Base-by-base conservation (phyloP, 306 rosid genomes). In the Inga leiocalycina region DNA sequence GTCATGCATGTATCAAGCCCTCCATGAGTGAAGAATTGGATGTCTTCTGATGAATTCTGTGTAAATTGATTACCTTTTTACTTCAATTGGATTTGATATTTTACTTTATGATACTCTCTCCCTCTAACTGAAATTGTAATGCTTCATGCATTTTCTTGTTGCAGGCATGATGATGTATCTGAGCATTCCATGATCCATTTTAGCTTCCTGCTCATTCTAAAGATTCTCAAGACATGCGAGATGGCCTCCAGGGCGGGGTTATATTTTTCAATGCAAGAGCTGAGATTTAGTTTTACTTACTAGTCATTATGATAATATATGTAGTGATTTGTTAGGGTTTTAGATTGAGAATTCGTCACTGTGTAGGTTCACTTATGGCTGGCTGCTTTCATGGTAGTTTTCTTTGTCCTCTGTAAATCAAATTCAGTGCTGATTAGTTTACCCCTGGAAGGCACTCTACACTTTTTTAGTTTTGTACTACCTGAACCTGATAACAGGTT, bases 251-350 rank as follows among this genome's bases (percentile, higher is more conserved):
- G 84, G 70, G 54, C 35, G 44, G 71, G 49, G 32, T 61, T 80
- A 59, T 61, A 70, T 62, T 69, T 67, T 62, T 46, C 79, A 7
- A 66, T 70, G 72, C 70, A 75, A 66, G 80, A 65, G 39, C 78
- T 41, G 82, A 49, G 75, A 35, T 32, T 71, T 54, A 24, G 78
- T 81, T 76, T 64, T 68, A 56, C 72, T 39, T 68, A 65, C 61
- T 39, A 83, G 72, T 52, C 59, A 71, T n/a, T 79, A 35, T 57
- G 79, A 44, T 88, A 81, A 71, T 82, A 62, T 85, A 56, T 81
- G 82, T 79, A 79, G 82, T 82, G 81, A 66, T 76, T 45, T 87
- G 80, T 79, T 88, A 85, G 90, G 73, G 52, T 67, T 32, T 32
- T 85, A 88, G 81, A 80, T 82, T 62, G 75, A 59, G 84, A 74